Percentiles rank a stretch among this genome's conserved stretches.
Conservation (phyloP, 345 rosid species). For the Salix caprea region DNA sequence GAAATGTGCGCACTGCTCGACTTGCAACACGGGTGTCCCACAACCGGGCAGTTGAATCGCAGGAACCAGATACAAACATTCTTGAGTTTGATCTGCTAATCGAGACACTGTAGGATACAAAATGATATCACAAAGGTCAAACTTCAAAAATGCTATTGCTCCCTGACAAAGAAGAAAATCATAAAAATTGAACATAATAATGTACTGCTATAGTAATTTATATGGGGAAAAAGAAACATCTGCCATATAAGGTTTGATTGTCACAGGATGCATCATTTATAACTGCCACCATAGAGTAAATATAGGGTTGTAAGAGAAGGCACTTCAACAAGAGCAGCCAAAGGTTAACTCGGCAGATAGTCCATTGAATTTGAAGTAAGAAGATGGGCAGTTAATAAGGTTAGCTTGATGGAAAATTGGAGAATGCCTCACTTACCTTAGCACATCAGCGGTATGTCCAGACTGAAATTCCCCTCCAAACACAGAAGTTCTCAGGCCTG, state of each 20-base stretch:
- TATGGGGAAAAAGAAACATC: neutral
- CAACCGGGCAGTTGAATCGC: slow-evolving; percentile 78
- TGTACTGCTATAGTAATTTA: neutral
- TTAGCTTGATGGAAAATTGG: slow-evolving; percentile 3
- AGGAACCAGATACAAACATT: slow-evolving; percentile 88
- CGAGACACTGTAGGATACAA: slow-evolving; percentile 55
- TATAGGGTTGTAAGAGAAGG: neutral
- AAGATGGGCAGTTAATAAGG: neutral
- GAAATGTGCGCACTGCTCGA: slow-evolving; percentile 81
- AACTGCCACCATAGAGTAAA: neutral
- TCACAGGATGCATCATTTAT: neutral
- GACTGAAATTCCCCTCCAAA: slow-evolving; percentile 98
- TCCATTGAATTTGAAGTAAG: neutral
- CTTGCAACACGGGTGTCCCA: slow-evolving; percentile 99
- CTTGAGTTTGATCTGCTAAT: slow-evolving; percentile 67
- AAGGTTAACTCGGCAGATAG: neutral
- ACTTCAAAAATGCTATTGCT: neutral
- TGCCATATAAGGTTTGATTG: neutral
- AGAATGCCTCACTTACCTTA: slow-evolving; percentile 47
- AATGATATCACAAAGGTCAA: neutral
- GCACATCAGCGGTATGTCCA: slow-evolving; percentile 92
- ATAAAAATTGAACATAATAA: neutral
- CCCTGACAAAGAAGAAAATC: neutral
- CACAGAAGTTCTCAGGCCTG: slow-evolving; percentile 89
- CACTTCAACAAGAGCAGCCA: neutral